Evolutionary conservation across 345 rosid genomes (phyloP), one percentile per base, ranked within the genome.

Genomic region (Heritiera littoralis): DNA sequence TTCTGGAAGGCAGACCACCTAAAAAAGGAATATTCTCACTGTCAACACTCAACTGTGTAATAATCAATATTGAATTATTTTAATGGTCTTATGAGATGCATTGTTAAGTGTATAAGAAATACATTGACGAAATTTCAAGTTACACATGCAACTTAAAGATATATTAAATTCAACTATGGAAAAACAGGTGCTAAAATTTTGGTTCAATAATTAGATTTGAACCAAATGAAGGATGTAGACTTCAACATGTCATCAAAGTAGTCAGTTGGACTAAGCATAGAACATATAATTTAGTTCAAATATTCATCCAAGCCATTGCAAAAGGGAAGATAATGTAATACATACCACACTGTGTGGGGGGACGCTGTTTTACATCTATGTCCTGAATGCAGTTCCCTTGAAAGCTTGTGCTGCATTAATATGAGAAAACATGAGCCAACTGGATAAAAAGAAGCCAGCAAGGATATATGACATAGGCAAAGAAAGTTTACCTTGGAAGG

Each of bases 301-400:
- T 60, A 45, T 43, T 45, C 30, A 69, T 59, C 60, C 61, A 77
- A 9, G 9, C 5, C 11, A 46, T 28, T 15, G 51, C 18, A 48
- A 55, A 56, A 45, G 52, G 79, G 70, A 64, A 66, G 51, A 54
- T 23, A 55, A 66, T 45, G 61, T 79, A 52, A 68, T 75, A 85
- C 88, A 74, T 81, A 92, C 99, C 94, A 58, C 99, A 96, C 76
- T 86, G 91, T 2, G 83, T 78, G 74, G 81, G 32, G 61, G 97
- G 79, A 45, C 99, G 95, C 84, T 90, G 99, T 82, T 86, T 92
- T 23, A 83, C 74, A 78, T 90, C 88, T 81, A 85, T 91, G 79
- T 72, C 80, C 67, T 88, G 83, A 67, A 96, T 88, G 85, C 99
- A 96, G 81, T 96, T 96, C 75, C 97, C 98, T 84, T 89, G 98